Evolutionary conservation across 148 eudicot species (phyloP), one percentile per base, ranked within the genome.

Genomic region (Chenopodium album): DNA sequence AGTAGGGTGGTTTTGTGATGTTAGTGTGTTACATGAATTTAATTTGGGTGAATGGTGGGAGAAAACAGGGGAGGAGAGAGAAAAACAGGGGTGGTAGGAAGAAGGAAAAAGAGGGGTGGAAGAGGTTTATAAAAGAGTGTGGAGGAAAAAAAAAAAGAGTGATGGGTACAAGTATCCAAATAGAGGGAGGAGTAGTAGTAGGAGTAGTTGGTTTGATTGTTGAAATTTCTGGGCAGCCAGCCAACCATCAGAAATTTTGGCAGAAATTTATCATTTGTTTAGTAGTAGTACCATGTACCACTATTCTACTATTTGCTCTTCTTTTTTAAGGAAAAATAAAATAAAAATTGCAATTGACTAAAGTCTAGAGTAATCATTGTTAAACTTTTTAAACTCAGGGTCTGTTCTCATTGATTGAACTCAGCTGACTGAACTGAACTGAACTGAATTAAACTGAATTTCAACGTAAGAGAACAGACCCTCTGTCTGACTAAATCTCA

Each of bases 161-260:
- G 79, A 74, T 20, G 69, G 6, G 74, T 71, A 50, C 56, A 71
- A 64, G 1, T 78, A 23, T 28, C 7, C 56, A 62, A 20, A 50
- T 50, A 50, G 54, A 50, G 54, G 11, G 13, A 0, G 11, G 13
- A 0, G 13, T 11, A 48, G 44, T 41, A 41, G 44, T 41, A 41
- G 44, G 9, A 75, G 86, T 69, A 46, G 83, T 84, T 78, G 87
- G 76, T 70, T 85, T 67, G 73, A 20, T 77, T 56, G 87, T 85
- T 85, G 79, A 85, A 77, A 59, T 59, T 73, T 66, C 20, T 76
- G 41, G 76, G 81, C 22, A 73, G 81, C 80, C 63, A 85, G 78
- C 87, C 86, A 81, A 81, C 84, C 84, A 78, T 34, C 28, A 44
- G 10, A 65, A 67, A 65, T 66, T 77, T 20, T 78, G 70, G 64